Evolutionary conservation across 768 basidiomycete genomes (phyloP), one percentile per base, ranked within the genome.

Genomic region (Mycena metata): DNA sequence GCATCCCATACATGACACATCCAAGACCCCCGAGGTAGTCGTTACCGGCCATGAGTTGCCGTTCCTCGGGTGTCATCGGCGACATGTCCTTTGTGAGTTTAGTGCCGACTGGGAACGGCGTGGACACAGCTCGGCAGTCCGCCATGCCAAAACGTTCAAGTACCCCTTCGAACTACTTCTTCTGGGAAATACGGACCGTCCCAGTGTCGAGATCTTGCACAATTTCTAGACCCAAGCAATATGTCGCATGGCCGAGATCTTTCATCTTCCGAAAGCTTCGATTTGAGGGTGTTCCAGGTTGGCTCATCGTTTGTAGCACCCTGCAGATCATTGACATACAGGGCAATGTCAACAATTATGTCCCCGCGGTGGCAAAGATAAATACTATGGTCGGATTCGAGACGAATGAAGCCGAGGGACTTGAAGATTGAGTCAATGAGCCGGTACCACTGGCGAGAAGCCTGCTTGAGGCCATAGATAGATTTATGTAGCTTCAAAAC

Each of bases 91-190:
- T 52, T 2, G 51, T 52, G 7, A 52, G 19, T 52, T 52, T 52
- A 4, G 30, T 35, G 51, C 51, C n/a, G n/a, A n/a, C n/a, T 30
- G 51, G 51, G 51, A 52, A 52, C 3, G 51, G 51, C 1, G 26
- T 52, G 26, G 51, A 52, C 12, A 7, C 51, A 35, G 51, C 5
- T 19, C 51, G 12, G 51, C 51, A 52, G 6, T 52, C 51, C 23
- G 51, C 30, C 51, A 52, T 52, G 19, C 51, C 51, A 52, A 52
- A 52, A 0, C 51, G 30, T 52, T 52, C 51, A 13, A 52, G 51
- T 5, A 52, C 51, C 0, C 51, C 12, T 16, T 52, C 16, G 26
- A 52, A 52, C 16, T 52, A 52, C 13, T 52, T 52, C 5, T 16
- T 3, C 9, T 52, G 51, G 2, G 51, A 52, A 35, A 52, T 52